Percentiles rank a stretch among this genome's conserved stretches.
Conservation (phyloP, 2,329 filamentous ascomycete species). For the Ramularia collo-cygni region DNA sequence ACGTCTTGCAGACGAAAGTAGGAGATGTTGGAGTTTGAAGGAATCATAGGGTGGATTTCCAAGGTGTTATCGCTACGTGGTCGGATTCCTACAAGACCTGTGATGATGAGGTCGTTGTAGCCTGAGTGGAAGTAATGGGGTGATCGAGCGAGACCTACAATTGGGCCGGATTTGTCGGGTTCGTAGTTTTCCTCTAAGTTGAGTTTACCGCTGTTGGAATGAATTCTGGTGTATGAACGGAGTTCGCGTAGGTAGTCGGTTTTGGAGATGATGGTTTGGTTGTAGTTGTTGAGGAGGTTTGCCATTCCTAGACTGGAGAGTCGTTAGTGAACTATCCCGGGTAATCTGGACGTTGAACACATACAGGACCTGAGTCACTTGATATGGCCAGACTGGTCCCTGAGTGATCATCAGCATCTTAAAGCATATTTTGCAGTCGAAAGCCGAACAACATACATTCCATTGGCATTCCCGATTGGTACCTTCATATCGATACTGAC, state of each 20-base stretch:
- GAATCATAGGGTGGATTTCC: slow-evolving; percentile 36
- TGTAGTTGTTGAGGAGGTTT: slow-evolving; percentile 39
- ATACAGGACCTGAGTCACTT: slow-evolving; percentile 35
- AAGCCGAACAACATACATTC: too few relatives aligned
- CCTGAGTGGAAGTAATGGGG: slow-evolving; percentile 44
- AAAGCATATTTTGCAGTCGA: too few relatives aligned
- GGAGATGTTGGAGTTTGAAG: slow-evolving; percentile 26
- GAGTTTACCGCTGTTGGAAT: slow-evolving; percentile 34
- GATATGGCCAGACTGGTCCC: slow-evolving; percentile 41
- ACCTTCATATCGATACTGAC: slow-evolving; percentile 35
- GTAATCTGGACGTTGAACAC: background rate
- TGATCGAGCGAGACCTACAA: slow-evolving; percentile 38
- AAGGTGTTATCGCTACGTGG: slow-evolving; percentile 34
- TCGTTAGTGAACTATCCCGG: background rate
- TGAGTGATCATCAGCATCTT: too few relatives aligned
- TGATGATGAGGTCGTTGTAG: slow-evolving; percentile 37
- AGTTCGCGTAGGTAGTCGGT: slow-evolving; percentile 34
- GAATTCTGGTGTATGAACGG: slow-evolving; percentile 35
- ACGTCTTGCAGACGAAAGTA: slow-evolving; percentile 39
- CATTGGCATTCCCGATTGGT: slow-evolving; percentile 37
- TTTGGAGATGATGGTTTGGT: slow-evolving; percentile 24
- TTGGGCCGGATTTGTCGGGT: slow-evolving; percentile 35
- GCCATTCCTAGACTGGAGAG: slow-evolving; percentile 29
- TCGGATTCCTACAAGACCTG: slow-evolving; percentile 38
- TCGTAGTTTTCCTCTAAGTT: slow-evolving; percentile 41